phyloP scores from a whole-genome alignment of 1,284 basidiomycete genomes.

The Puccinia polysora region DNA sequence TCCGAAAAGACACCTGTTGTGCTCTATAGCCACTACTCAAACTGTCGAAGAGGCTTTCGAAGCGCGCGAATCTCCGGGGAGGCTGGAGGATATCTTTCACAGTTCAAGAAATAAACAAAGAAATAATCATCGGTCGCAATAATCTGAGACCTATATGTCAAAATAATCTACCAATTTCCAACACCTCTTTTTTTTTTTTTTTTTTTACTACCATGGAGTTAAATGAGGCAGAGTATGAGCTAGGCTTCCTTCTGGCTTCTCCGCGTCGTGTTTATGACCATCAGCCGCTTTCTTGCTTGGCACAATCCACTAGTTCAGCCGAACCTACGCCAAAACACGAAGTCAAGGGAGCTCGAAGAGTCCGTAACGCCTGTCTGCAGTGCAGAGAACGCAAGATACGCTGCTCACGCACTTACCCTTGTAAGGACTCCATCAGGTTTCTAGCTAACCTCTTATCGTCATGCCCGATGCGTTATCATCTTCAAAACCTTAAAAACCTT shows the following conservation, averaged over 20 bases:
- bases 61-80: constrained; percentile 30
- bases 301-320: constrained; percentile 19
- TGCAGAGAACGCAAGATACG: constrained; percentile 43
- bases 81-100: constrained; percentile 13
- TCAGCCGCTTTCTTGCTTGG: not conserved
- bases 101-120: constrained; percentile 4
- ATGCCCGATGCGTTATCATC: not conserved
- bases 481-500: constrained; percentile 4
- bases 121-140: too few relatives aligned
- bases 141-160: too few relatives aligned
- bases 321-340: constrained; percentile 20
- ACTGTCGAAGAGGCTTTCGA: constrained; percentile 1
- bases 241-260: constrained; percentile 7
- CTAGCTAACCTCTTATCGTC: constrained; percentile 2
- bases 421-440: constrained; percentile 6
- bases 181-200: not conserved
- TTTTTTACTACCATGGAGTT: constrained; percentile 37
- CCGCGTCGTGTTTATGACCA: not conserved
- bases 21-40: not conserved
- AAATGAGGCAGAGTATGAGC: constrained; percentile 28
- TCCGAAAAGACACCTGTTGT: not conserved
- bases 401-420: constrained; percentile 43
- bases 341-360: constrained; percentile 39
- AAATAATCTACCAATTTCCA: not conserved
- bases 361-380: constrained; percentile 43